phyloP scores from a whole-genome alignment of 306 rosid species.

The Rosa persica region DNA sequence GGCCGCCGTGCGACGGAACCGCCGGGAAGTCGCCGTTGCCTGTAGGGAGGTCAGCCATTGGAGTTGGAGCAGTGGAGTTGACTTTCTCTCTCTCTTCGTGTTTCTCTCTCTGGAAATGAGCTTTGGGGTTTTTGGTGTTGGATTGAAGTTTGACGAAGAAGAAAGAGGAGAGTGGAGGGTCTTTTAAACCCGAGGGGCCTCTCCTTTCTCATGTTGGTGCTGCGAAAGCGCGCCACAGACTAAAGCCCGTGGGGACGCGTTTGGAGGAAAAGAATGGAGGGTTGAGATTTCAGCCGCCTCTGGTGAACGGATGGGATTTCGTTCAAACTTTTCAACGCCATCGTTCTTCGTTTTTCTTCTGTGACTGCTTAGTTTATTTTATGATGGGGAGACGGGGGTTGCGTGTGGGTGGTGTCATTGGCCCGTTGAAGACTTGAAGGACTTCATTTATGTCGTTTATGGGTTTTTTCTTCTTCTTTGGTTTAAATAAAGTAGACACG shows the following conservation, averaged over 20 bases:
- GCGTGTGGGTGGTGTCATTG: slow-evolving; percentile 4
- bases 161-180: not conserved
- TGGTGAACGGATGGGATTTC: slow-evolving; percentile 39
- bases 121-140: not conserved
- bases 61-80: not conserved
- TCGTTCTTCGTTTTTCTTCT: slow-evolving; percentile 8
- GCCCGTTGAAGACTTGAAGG: not conserved
- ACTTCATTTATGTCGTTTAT: too few relatives aligned
- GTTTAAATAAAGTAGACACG: too few relatives aligned
- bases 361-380: slow-evolving; percentile 11
- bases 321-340: slow-evolving; percentile 56
- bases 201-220: slow-evolving; percentile 32
- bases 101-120: slow-evolving; percentile 15
- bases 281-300: slow-evolving; percentile 65
- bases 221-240: slow-evolving; percentile 57
- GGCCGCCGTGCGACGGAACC: slow-evolving; percentile 73
- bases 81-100: slow-evolving; percentile 22
- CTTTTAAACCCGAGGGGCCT: not conserved
- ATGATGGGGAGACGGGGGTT: not conserved
- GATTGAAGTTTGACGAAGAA: not conserved
- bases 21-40: slow-evolving; percentile 60
- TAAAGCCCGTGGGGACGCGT: slow-evolving; percentile 34
- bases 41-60: slow-evolving; percentile 54
- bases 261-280: slow-evolving; percentile 29
- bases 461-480: not conserved